phyloP scores from a whole-genome alignment of 208 protist species.

The Naegleria gruberi region DNA sequence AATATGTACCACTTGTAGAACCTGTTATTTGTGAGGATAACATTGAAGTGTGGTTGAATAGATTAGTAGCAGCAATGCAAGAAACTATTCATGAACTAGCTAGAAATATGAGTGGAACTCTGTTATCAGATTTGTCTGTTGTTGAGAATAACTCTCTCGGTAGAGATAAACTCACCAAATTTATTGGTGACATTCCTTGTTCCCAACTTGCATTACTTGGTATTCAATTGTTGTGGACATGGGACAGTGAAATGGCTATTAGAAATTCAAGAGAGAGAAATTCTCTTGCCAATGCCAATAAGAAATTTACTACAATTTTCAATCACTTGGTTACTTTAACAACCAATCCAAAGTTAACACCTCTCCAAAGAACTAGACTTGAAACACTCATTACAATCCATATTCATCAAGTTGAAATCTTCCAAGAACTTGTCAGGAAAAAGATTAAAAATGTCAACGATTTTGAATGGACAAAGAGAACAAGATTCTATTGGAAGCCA shows the following conservation, averaged over 20 bases:
- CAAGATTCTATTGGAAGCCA: constrained; percentile 62
- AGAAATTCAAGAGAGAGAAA: constrained; percentile 34
- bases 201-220: constrained; percentile 55
- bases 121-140: background rate
- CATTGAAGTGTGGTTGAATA: constrained; percentile 62
- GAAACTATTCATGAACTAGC: constrained; percentile 35
- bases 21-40: constrained; percentile 48
- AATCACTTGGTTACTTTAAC: constrained; percentile 32
- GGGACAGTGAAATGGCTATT: constrained; percentile 47
- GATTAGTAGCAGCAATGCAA: constrained; percentile 49
- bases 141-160: background rate
- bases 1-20: constrained; percentile 45
- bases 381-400: constrained; percentile 70
- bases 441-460: constrained; percentile 39
- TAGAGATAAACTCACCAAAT: constrained; percentile 40
- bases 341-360: constrained; percentile 19
- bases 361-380: constrained; percentile 50
- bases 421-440: constrained; percentile 30
- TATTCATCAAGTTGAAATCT: constrained; percentile 66
- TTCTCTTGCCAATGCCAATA: constrained; percentile 28
- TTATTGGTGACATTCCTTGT: constrained; percentile 50
- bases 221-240: constrained; percentile 68
- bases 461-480: constrained; percentile 72
- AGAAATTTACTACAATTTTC: constrained; percentile 35
- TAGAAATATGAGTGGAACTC: background rate